A percentile compares a stretch with the other conserved stretches of the same genome.
phyloP scores from a whole-genome alignment of 257 asterid species.

The Solanum infundibuliforme region DNA sequence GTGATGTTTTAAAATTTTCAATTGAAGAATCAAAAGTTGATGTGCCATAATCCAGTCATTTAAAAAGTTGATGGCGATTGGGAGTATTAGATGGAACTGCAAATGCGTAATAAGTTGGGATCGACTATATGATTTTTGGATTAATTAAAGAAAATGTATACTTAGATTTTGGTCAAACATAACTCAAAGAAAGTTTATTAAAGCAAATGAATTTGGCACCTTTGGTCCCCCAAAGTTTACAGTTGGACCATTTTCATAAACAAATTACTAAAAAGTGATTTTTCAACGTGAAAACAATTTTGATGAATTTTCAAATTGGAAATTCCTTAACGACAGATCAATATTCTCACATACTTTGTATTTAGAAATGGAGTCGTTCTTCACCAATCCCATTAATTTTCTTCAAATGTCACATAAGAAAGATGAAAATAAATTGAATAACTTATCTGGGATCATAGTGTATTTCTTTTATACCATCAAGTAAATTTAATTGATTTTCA shows the following conservation, averaged over 20 bases:
- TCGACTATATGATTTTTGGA: not conserved
- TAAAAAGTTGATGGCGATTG: not conserved
- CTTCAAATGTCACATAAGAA: not conserved
- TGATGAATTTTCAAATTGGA: not conserved
- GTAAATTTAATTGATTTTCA: not conserved
- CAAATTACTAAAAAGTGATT: not conserved
- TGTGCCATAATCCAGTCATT: not conserved
- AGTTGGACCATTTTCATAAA: not conserved
- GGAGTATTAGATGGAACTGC: not conserved
- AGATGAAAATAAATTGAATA: not conserved
- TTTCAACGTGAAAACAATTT: not conserved
- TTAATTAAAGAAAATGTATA: not conserved
- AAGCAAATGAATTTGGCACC: not conserved
- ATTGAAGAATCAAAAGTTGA: not conserved
- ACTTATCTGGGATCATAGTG: not conserved
- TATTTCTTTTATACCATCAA: no score
- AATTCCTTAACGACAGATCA: not conserved
- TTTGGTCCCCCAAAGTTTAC: not conserved
- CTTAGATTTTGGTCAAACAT: not conserved
- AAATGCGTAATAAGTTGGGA: not conserved
- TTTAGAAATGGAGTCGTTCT: not conserved
- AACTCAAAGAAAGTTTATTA: not conserved
- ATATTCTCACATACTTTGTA: not conserved
- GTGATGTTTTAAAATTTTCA: not conserved
- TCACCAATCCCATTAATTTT: not conserved